Evolutionary conservation across 176 grass and related monocot genomes (phyloP).

Genomic region (Eleusine indica): DNA sequence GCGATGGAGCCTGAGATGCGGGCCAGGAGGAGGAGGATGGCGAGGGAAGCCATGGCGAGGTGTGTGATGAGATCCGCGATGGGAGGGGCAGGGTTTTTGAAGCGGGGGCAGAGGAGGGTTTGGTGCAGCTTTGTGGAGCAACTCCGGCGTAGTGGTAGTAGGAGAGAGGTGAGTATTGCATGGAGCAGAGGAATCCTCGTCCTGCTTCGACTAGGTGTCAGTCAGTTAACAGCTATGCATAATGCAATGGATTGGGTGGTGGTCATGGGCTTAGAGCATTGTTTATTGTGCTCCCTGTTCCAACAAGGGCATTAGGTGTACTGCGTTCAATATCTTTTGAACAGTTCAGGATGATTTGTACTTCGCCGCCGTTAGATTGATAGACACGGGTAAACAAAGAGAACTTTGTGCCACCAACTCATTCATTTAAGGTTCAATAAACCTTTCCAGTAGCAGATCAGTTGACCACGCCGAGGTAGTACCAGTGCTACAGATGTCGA

Average conservation of each 20-base stretch:
- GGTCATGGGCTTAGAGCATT: not conserved
- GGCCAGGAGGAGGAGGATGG: conserved; percentile 42
- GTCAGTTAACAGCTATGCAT: not conserved
- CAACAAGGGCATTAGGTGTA: conserved; percentile 34
- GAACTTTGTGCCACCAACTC: not conserved
- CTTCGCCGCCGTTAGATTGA: conserved; percentile 9
- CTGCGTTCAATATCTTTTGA: not conserved
- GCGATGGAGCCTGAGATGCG: conserved; percentile 37
- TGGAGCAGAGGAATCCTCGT: conserved; percentile 44
- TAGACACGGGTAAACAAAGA: not conserved
- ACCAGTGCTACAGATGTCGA: not conserved
- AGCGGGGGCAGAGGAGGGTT: conserved; percentile 39
- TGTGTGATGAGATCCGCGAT: conserved; percentile 26
- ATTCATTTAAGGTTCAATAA: not conserved
- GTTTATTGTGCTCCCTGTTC: conserved; percentile 35
- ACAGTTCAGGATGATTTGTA: not conserved
- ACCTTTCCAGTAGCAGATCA: not conserved
- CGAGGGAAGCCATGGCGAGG: conserved; percentile 38
- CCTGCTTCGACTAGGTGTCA: conserved; percentile 29
- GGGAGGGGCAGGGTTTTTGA: conserved; percentile 42
- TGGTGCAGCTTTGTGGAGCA: conserved; percentile 44
- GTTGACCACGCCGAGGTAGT: not conserved
- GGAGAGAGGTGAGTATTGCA: conserved; percentile 52
- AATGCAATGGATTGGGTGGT: conserved; percentile 6
- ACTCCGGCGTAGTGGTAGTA: conserved; percentile 49